Percentiles rank a stretch among this genome's conserved stretches.
phyloP scores from a whole-genome alignment of 176 grass and related monocot species.

The Juncus inflexus region DNA sequence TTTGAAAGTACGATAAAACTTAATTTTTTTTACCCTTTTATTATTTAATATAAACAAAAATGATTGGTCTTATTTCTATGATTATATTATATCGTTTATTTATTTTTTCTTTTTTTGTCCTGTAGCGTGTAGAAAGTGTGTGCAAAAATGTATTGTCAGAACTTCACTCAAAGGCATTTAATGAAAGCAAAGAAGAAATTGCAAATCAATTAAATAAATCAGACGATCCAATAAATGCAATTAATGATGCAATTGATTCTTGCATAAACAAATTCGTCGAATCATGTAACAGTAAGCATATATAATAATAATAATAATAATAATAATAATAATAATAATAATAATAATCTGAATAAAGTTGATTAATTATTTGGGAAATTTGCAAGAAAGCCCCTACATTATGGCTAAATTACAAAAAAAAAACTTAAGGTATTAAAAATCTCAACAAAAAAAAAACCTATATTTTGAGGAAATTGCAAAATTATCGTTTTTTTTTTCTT shows the following conservation, averaged over 20 bases:
- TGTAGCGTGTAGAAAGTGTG: conserved; percentile 16
- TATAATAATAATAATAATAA: too few relatives aligned
- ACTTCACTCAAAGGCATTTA: conserved; percentile 14
- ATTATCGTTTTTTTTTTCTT: too few relatives aligned
- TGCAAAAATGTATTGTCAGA: conserved; percentile 9
- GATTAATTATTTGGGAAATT: too few relatives aligned
- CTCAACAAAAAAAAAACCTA: too few relatives aligned
- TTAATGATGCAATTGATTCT: conserved; percentile 2
- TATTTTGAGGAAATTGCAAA: too few relatives aligned
- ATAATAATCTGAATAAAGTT: too few relatives aligned
- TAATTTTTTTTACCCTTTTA: conserved; percentile 4
- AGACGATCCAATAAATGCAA: conserved; percentile 10
- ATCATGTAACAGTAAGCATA: conserved; percentile 17
- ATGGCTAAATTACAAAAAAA: too few relatives aligned
- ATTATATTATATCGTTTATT: background rate
- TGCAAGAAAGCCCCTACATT: too few relatives aligned
- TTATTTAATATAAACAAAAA: too few relatives aligned
- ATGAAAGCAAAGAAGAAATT: conserved; percentile 8
- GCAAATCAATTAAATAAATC: conserved; percentile 17
- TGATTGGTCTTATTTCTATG: too few relatives aligned
- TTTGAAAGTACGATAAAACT: conserved; percentile 2
- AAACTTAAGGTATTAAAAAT: too few relatives aligned
- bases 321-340: too few relatives aligned
- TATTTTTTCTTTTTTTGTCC: background rate
- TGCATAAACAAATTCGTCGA: conserved; percentile 24